Base-by-base conservation (phyloP, 1,284 basidiomycete genomes). In the Apiotrichum mycotoxinovorans region DNA sequence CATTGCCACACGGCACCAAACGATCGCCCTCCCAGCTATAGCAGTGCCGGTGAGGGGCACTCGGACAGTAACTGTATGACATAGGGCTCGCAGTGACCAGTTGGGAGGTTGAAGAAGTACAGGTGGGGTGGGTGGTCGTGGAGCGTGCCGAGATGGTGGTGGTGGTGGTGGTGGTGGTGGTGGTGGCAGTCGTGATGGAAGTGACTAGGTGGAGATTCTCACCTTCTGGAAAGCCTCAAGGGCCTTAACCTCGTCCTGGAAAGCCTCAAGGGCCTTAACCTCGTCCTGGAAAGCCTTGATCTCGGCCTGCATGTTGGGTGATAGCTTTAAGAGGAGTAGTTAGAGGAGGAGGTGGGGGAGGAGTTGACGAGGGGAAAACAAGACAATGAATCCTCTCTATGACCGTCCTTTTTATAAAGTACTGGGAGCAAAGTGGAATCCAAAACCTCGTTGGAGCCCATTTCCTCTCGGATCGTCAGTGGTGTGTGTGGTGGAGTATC, bases 181-280 rank as follows among this genome's bases (percentile, higher is more conserved):
- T 33, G 56, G 50, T 8, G 50, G 51, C 44, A 14, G 51, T 23
- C 14, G 53, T 49, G 15, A 53, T 58, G 30, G 54, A 12, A 23
- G 7, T 10, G 14, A 17, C 22, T 35, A 34, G 23, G 22, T 2
- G 15, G 30, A 7, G 38, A 11, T 40, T n/a, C 80, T 62, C 61
- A 91, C 92, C 85, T 91, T 90, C 86, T 89, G 95, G 88, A 93
- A 96, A 66, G 85, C 81, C 79, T 94, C 88, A 66, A 95, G 86
- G 65, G 87, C 80, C 57, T 85, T 85, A 60, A 95, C 89, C 77
- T 98, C 89, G 50, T 85, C 81, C 57, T 85, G 82, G 78, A 96
- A 95, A 56, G 77, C 79, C 55, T 81, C 88, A 66, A 95, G 86
- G 65, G 87, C 80, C 57, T 85, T 85, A 60, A 95, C 89, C 77